Evolutionary conservation across 2,329 filamentous ascomycete species (phyloP), one percentile per base, ranked within the genome.

Genomic region (Fusarium abutilonis): DNA sequence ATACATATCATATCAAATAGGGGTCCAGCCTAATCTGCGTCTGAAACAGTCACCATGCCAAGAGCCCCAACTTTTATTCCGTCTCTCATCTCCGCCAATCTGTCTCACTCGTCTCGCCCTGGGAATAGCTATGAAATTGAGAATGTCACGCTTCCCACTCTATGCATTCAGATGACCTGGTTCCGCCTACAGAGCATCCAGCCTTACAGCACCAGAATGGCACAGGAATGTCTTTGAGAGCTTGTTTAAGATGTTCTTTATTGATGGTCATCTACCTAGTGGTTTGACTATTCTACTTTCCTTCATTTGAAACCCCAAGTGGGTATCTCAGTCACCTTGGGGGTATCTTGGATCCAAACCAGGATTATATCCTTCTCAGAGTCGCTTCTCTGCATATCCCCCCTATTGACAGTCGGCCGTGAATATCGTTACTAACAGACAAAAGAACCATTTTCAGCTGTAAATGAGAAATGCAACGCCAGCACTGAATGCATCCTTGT

Each of bases 11-110:
- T 19, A 19, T 19, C 19, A 31, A 50, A 51, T 21, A 51, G 38
- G 57, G 41, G 40, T 39, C 39, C 43, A 36, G 59, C 35, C 34
- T 64, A 58, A 65, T 59, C 57, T 61, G 34, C 36, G 29, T 45
- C 23, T 64, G 62, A 64, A 65, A 65, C 62, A 45, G 32, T 40
- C 42, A 28, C 14, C 46, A 29, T 39, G 48, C 39, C 62, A 51
- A 60, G 52, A 56, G 39, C 31, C 17, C 5, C 45, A 49, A 17
- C 51, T 36, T 36, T 36, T 17, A n/a, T 40, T 42, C 29, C 39
- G 31, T 43, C 21, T 17, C 19, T 15, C 34, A 23, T 49, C 51
- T 36, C 42, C 43, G 36, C 49, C 43, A 42, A 45, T 63, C 43
- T 21, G 6, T 26, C 23, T 8, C 23, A 32, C 23, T 13, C 7